Conservation (phyloP, 2,329 filamentous ascomycete genomes). For the Claviceps sp. region DNA sequence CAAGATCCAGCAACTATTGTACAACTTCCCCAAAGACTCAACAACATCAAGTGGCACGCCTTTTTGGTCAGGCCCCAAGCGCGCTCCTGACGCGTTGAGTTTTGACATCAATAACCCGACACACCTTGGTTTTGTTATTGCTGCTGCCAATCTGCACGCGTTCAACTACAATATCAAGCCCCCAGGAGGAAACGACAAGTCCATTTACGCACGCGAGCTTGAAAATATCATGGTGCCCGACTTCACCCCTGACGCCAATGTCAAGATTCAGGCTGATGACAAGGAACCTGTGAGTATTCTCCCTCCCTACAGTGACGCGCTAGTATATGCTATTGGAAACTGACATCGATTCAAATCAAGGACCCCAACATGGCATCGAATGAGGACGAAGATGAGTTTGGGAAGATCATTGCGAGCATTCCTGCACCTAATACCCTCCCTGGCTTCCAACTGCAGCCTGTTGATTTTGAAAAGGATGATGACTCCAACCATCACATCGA, state of each 20-base stretch:
- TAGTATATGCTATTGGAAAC: background rate
- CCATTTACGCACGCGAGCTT: constrained; percentile 65
- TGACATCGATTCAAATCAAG: constrained; percentile 17
- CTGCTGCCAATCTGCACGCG: constrained; percentile 83
- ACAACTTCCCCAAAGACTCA: constrained; percentile 94
- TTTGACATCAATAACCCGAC: constrained; percentile 77
- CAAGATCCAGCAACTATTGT: constrained; percentile 85
- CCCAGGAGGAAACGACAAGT: constrained; percentile 50
- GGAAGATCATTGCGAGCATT: constrained; percentile 57
- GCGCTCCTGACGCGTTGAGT: constrained; percentile 79
- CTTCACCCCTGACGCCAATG: constrained; percentile 75
- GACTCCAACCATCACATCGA: constrained; percentile 97
- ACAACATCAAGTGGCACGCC: constrained; percentile 75
- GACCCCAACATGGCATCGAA: constrained; percentile 68
- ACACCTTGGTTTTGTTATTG: constrained; percentile 77
- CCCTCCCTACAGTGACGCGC: background rate
- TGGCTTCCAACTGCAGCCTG: constrained; percentile 78
- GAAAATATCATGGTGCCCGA: constrained; percentile 93
- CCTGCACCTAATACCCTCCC: constrained; percentile 69
- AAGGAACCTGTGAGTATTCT: constrained; percentile 58
- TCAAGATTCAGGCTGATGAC: constrained; percentile 95
- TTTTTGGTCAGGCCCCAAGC: constrained; percentile 98
- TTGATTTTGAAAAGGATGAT: constrained; percentile 98
- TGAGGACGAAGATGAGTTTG: constrained; percentile 64
- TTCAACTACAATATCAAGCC: constrained; percentile 97